phyloP scores from a whole-genome alignment of 1,139 yeast species.

The Blastobotrys malaysiensis region DNA sequence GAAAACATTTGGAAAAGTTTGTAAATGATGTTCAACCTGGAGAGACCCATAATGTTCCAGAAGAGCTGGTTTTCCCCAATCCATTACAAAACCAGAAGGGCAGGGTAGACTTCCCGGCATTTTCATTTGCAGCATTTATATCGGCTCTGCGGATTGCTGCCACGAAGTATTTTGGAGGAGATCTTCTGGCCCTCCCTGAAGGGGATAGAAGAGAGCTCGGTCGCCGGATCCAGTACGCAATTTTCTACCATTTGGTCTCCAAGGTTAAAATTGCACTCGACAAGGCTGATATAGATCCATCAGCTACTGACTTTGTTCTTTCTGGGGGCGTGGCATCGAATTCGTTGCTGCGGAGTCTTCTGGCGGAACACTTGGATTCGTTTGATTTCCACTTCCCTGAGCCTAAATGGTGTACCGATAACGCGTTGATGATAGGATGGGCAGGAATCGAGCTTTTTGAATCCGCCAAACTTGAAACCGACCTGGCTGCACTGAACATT shows the following conservation, averaged over 20 bases:
- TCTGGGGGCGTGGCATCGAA: constrained; percentile 97
- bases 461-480: constrained; percentile 39
- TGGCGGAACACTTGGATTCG: constrained; percentile 37
- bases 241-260: constrained; percentile 66
- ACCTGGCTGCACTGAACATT: constrained; percentile 50
- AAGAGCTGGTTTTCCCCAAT: constrained; percentile 41
- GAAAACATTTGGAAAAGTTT: constrained; percentile 65
- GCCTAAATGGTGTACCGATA: constrained; percentile 77
- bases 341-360: constrained; percentile 46
- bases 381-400: constrained; percentile 58
- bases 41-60: constrained; percentile 22
- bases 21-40: constrained; percentile 38
- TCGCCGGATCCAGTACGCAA: constrained; percentile 53
- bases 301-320: constrained; percentile 60
- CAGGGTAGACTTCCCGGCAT: constrained; percentile 43
- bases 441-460: constrained; percentile 89
- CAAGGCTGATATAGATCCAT: constrained; percentile 28
- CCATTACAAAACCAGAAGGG: constrained; percentile 50
- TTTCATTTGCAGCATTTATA: constrained; percentile 76
- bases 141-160: constrained; percentile 40
- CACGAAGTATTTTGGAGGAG: constrained; percentile 8
- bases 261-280: constrained; percentile 51
- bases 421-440: constrained; percentile 96
- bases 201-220: constrained; percentile 43
- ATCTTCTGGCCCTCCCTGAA: constrained; percentile 18